Evolutionary conservation across 2,329 filamentous ascomycete species (phyloP).

Genomic region (Erysiphe neolycopersici): DNA sequence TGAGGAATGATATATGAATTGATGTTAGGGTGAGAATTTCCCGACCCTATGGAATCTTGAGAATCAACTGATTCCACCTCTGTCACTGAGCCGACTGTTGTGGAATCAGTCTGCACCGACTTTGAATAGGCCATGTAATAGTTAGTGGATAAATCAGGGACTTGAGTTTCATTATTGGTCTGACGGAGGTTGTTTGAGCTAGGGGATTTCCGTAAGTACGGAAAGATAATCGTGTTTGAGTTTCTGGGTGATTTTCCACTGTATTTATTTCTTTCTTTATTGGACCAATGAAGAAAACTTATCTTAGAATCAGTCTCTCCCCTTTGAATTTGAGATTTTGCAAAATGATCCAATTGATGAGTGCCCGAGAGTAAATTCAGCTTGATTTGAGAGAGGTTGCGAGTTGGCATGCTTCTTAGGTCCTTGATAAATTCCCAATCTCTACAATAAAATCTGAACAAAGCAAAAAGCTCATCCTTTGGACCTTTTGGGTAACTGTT

Average conservation of each 20-base stretch:
- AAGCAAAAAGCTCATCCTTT: slow-evolving; percentile 23
- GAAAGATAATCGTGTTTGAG: not conserved
- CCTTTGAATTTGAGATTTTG: not conserved
- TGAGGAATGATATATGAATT: not conserved
- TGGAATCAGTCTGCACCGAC: too few relatives aligned
- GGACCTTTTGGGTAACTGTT: slow-evolving; percentile 23
- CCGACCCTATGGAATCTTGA: too few relatives aligned
- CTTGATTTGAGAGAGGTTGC: not conserved
- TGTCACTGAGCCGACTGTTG: too few relatives aligned
- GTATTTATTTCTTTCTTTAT: too few relatives aligned
- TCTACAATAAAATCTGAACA: slow-evolving; percentile 29
- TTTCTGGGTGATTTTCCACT: too few relatives aligned
- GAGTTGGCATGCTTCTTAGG: slow-evolving; percentile 20
- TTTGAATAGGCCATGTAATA: too few relatives aligned
- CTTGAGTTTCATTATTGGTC: not conserved
- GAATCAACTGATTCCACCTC: too few relatives aligned
- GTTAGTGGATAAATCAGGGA: not conserved
- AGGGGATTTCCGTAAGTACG: not conserved
- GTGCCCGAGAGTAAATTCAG: not conserved
- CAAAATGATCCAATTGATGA: not conserved
- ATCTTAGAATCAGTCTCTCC: not conserved
- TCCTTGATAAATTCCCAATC: slow-evolving; percentile 22
- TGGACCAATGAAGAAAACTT: too few relatives aligned
- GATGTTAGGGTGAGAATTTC: not conserved
- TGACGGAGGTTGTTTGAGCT: not conserved